phyloP scores from a whole-genome alignment of 148 eudicot genomes.

The Nepenthes gracilis region DNA sequence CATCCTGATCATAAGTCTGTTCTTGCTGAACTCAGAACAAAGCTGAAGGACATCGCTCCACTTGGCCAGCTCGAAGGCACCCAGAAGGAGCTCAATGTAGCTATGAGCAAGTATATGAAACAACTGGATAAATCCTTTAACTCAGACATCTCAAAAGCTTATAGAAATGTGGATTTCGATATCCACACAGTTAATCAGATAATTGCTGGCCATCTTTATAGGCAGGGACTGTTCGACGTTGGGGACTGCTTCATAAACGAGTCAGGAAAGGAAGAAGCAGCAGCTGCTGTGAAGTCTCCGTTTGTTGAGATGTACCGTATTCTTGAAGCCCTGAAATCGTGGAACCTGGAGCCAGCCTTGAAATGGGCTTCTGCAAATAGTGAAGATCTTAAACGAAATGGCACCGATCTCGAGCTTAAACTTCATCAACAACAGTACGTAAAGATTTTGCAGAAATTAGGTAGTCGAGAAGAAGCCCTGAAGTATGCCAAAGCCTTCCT shows the following conservation, averaged over 20 bases:
- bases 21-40: conserved; percentile 52
- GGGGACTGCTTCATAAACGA: conserved; percentile 73
- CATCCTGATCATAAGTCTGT: conserved; percentile 30
- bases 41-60: conserved; percentile 60
- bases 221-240: conserved; percentile 59
- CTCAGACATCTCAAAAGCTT: conserved; percentile 75
- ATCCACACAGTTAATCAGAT: conserved; percentile 53
- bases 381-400: conserved; percentile 45
- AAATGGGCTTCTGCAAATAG: conserved; percentile 48
- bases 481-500: conserved; percentile 48
- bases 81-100: conserved; percentile 63
- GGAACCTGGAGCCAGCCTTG: conserved; percentile 58
- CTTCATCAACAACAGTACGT: conserved; percentile 57
- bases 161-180: conserved; percentile 54
- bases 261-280: conserved; percentile 31
- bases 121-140: conserved; percentile 64
- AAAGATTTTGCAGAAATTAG: conserved; percentile 49
- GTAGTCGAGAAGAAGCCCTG: conserved; percentile 45
- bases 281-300: conserved; percentile 31
- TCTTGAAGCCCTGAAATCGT: conserved; percentile 51
- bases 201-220: conserved; percentile 62
- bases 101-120: conserved; percentile 59
- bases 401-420: conserved; percentile 65
- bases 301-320: conserved; percentile 58
- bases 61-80: conserved; percentile 46